Base-by-base conservation (phyloP, 768 basidiomycete species). In the Hypholoma sublateritium region DNA sequence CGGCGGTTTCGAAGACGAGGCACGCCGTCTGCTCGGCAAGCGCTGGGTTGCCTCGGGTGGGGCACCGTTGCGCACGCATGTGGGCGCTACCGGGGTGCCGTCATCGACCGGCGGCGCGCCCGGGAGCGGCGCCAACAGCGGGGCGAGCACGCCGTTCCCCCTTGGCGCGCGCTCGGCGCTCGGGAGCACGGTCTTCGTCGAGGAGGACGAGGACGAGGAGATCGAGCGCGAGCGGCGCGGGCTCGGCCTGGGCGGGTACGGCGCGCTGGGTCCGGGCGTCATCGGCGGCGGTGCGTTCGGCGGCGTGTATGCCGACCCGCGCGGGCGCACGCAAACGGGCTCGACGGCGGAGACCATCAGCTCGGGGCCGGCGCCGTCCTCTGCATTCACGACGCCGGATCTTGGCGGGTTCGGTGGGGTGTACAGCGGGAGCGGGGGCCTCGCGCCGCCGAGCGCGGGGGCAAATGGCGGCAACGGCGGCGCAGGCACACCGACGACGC, bases 1-100 rank as follows among this genome's bases (percentile, higher is more conserved):
- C 21, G 82, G 80, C 21, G 84, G 81, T 22, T 93, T 88, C 60
- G 91, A 93, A 67, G 92, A 93, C 55, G 91, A 93, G 71, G 81
- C 92, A 53, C 77, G 82, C 56, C 72, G 89, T 63, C 64, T 93
- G 48, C 74, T 90, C 36, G 81, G 81, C 44, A 91, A 89, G 70
- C 77, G 89, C 51, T 93, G 91, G 91, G 78, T 84, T 2, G 79
- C 83, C 14, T 85, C 79, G 1, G 82, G 84, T n/a, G 83, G 83
- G 3, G 72, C 71, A 14, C 78, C 83, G 2, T 59, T 86, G 41
- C 78, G 86, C 55, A 89, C 87, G 39, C 86, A 82, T 64, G 72
- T 86, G 34, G 83, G 83, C 5, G 67, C 71, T 1, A 53, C 65
- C 36, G 62, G 55, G 16, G 61, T 50, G 14, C 28, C 37, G 68